Evolutionary conservation across 2,329 filamentous ascomycete genomes (phyloP).

Genomic region (Fusarium vanettenii): DNA sequence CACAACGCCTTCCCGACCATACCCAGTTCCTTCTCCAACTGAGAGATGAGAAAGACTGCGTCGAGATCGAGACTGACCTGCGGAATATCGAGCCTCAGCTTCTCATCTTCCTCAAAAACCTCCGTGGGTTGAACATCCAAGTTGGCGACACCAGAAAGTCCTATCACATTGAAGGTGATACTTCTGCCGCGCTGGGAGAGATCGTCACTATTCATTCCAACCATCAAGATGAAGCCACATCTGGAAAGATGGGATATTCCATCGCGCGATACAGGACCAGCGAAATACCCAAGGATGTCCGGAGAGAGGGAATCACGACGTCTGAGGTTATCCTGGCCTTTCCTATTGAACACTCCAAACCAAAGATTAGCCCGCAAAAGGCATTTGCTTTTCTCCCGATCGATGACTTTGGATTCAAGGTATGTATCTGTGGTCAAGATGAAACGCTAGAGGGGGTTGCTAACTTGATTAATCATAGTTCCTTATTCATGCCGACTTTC

Average conservation of each 20-base stretch:
- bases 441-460: no score
- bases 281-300: not conserved
- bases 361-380: not conserved
- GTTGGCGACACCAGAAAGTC: accelerated
- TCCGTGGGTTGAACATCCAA: accelerated
- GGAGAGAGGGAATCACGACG: not conserved
- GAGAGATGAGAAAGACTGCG: accelerated
- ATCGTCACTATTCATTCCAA: not conserved
- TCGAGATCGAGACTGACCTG: not conserved
- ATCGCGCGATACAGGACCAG: not conserved
- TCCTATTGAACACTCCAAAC: not conserved
- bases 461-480: not conserved
- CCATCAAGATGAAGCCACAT: not conserved
- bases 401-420: not conserved
- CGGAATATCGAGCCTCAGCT: not conserved
- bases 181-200: not conserved
- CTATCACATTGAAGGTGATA: not conserved
- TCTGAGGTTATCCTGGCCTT: not conserved
- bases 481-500: not conserved
- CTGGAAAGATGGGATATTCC: not conserved
- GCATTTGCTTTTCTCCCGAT: not conserved
- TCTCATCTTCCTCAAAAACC: not conserved
- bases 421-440: no score
- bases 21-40: not conserved
- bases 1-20: not conserved